Conservation (phyloP, 306 rosid species). For the Rosa persica region DNA sequence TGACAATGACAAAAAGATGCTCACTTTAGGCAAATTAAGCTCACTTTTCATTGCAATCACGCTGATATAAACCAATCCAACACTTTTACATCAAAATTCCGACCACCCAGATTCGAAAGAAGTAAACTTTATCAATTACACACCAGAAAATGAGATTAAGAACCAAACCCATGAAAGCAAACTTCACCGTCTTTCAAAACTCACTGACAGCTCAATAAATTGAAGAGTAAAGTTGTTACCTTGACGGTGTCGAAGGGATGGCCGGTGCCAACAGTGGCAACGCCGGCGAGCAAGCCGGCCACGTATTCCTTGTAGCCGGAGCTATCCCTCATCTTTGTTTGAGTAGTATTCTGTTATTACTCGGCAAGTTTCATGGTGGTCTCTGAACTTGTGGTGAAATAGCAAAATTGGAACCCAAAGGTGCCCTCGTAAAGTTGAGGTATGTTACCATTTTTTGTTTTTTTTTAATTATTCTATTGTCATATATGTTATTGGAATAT, state of each 20-base stretch:
- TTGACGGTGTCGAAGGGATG: constrained; percentile 68
- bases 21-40: background rate
- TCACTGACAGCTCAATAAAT: background rate
- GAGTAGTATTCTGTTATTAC: background rate
- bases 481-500: too few species aligned
- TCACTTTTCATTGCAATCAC: background rate
- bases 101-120: constrained; percentile 13
- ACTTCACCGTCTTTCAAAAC: background rate
- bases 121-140: background rate
- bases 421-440: too few species aligned
- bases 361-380: background rate
- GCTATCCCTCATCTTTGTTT: constrained; percentile 44
- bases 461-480: too few species aligned
- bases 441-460: too few species aligned
- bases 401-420: background rate
- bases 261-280: constrained; percentile 53
- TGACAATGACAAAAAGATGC: background rate
- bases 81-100: background rate
- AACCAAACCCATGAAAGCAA: background rate
- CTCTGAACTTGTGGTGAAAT: background rate
- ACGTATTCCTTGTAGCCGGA: constrained; percentile 61
- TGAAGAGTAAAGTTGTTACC: constrained; percentile 24
- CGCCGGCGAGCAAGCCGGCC: constrained; percentile 67
- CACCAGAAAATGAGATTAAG: background rate
- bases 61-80: background rate